phyloP scores from a whole-genome alignment of 352 stramenopile genomes.

The Globisporangium paddicum region DNA sequence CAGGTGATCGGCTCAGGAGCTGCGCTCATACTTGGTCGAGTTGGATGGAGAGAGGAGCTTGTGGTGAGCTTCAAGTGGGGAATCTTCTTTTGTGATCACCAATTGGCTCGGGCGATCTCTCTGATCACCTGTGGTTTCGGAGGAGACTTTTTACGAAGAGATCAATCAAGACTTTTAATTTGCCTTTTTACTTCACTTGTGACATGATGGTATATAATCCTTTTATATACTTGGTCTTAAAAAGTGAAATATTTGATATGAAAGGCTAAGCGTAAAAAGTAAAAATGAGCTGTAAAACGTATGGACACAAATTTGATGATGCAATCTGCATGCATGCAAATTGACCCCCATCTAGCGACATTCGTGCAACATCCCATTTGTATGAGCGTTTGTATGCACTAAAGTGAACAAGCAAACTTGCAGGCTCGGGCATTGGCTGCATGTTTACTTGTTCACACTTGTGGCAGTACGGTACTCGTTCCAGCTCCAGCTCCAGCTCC shows the following conservation, averaged over 20 bases:
- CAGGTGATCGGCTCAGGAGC: constrained; percentile 75
- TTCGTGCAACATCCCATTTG: too few relatives aligned
- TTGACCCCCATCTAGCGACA: too few relatives aligned
- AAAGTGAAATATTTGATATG: too few relatives aligned
- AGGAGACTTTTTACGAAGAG: constrained; percentile 4
- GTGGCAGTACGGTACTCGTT: too few relatives aligned
- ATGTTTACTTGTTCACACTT: too few relatives aligned
- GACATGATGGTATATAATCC: too few relatives aligned
- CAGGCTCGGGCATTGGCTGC: too few relatives aligned
- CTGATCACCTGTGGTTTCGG: too few relatives aligned
- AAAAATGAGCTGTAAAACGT: background rate
- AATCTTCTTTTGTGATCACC: background rate
- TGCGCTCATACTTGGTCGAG: constrained; percentile 35
- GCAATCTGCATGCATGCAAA: background rate
- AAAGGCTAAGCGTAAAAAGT: background rate
- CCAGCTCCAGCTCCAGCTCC: too few relatives aligned
- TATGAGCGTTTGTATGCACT: too few relatives aligned
- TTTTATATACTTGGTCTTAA: too few relatives aligned
- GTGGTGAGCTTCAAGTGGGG: constrained; percentile 10
- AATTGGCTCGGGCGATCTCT: background rate
- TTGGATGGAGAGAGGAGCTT: background rate
- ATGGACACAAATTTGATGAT: background rate
- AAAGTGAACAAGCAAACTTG: too few relatives aligned
- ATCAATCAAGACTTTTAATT: background rate
- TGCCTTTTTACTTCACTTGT: background rate